These are phyloP conservation scores for Nepenthes gracilis DNA, from an alignment of 148 eudicot genomes.

Conservation along the genomic window DNA sequence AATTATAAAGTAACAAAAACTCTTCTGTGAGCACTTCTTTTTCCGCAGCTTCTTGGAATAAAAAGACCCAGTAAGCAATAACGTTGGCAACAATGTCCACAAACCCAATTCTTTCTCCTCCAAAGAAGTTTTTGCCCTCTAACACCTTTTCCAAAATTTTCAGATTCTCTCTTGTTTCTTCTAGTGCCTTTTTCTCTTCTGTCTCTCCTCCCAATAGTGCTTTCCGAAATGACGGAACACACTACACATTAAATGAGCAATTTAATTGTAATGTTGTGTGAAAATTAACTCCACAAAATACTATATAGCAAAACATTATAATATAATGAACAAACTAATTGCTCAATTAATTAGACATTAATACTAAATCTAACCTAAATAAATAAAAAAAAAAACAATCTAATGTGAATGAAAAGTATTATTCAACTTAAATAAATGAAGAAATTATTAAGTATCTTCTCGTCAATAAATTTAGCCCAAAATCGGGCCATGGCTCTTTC, in stretches of 20 bases:
- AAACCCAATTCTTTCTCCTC: conserved; percentile 17
- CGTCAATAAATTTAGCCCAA: conserved; percentile 38
- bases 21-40: background rate
- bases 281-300: too few relatives aligned
- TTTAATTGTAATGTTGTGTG: too few relatives aligned
- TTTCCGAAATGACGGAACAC: conserved; percentile 10
- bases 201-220: conserved; percentile 13
- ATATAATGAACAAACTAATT: too few relatives aligned
- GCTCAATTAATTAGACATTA: too few relatives aligned
- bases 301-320: too few relatives aligned
- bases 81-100: conserved; percentile 22
- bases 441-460: conserved; percentile 10
- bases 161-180: conserved; percentile 17
- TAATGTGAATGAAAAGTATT: too few relatives aligned
- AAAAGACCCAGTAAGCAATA: conserved; percentile 12
- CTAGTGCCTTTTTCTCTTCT: conserved; percentile 12
- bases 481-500: conserved; percentile 13
- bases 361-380: too few relatives aligned
- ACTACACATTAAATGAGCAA: conserved; percentile 6
- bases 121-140: conserved; percentile 25
- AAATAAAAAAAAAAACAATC: too few relatives aligned
- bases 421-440: too few relatives aligned
- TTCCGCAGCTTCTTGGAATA: conserved; percentile 2
- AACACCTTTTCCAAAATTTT: conserved; percentile 18
- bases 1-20: conserved; percentile 7